Base-by-base conservation (phyloP, 257 asterid species). In the Lycium ferocissimum region DNA sequence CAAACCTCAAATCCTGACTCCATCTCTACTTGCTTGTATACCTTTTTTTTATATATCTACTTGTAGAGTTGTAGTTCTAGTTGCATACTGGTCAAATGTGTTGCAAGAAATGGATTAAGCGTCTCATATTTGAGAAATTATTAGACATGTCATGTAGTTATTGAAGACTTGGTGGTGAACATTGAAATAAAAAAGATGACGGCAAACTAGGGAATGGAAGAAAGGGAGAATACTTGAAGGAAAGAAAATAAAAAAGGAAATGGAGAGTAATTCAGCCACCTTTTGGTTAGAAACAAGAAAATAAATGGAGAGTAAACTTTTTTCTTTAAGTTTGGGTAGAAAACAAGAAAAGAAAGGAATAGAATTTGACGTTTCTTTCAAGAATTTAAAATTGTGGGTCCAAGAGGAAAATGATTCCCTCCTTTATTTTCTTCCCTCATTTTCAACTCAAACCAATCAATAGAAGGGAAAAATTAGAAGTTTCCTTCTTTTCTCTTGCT, bases 381-480 rank as follows among this genome's bases (percentile, higher is more conserved):
- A 33, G 49, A 78, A 33, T 15, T 78, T 8, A 53, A 40, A 40
- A 1, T 26, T 78, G 22, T 53, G 9, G 49, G 17, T 53, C 65
- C 82, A 53, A 78, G 22, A 53, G 65, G 82, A 78, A 78, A 78
- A 26, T 78, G 14, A 26, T 78, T 26, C 65, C 81, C 65, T 53
- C 66, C 81, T 75, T 75, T 49, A 22, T 51, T 47, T 75, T 13
- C 81, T 75, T 73, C 10, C 81, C 81, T 7, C 45, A 76, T 76
- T 7, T 75, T 75, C 20, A 13, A 22, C 81, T 76, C 81, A 14
- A 3, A 51, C 82, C 61, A 76, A 76, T 26, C 1, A 53, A 26
- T 26, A 13, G 2, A 76, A 76, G 47, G 63, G 22, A 53, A 22
- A 76, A 3, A 22, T 75, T 78, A 12, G 15, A 53, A 57, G 82